phyloP scores from a whole-genome alignment of 2,329 filamentous ascomycete genomes.

The Fusarium zealandicum region DNA sequence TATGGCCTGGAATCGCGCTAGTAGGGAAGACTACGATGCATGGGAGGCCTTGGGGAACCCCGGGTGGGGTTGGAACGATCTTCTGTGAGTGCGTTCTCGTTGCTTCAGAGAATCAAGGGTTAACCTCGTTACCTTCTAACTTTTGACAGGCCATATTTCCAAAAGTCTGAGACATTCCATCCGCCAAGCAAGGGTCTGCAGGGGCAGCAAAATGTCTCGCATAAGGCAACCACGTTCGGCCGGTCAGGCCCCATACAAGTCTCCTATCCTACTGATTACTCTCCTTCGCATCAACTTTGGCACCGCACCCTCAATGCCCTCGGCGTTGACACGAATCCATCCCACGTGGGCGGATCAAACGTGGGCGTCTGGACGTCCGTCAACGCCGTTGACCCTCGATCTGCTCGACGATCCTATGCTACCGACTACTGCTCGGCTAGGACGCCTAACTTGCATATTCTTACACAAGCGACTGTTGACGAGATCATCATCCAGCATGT shows the following conservation, averaged over 20 bases:
- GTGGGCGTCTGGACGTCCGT: conserved; percentile 59
- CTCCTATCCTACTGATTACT: conserved; percentile 53
- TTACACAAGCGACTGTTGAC: conserved; percentile 43
- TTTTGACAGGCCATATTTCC: conserved; percentile 56
- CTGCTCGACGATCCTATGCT: conserved; percentile 57
- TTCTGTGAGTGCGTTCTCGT: conserved; percentile 43
- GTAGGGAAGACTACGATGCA: conserved; percentile 58
- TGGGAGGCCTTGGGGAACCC: conserved; percentile 65
- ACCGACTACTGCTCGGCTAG: conserved; percentile 53
- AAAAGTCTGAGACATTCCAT: conserved; percentile 58
- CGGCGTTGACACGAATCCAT: conserved; percentile 50
- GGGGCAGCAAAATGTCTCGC: conserved; percentile 47
- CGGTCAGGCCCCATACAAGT: conserved; percentile 56
- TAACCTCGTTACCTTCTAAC: conserved; percentile 6
- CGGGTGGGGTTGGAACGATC: conserved; percentile 63
- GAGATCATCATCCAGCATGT: conserved; percentile 38
- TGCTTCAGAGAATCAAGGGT: neutral
- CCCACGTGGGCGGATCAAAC: conserved; percentile 58
- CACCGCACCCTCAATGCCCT: conserved; percentile 55
- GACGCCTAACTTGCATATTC: conserved; percentile 52
- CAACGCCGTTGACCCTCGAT: conserved; percentile 56
- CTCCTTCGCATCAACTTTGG: conserved; percentile 54
- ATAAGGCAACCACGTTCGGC: conserved; percentile 52
- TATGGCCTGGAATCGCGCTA: conserved; percentile 61
- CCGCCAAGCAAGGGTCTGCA: conserved; percentile 46